A percentile compares a stretch with the other conserved stretches of the same genome.
Evolutionary conservation across 305 asterid species (phyloP).

Genomic region (Fraxinus dipetala): DNA sequence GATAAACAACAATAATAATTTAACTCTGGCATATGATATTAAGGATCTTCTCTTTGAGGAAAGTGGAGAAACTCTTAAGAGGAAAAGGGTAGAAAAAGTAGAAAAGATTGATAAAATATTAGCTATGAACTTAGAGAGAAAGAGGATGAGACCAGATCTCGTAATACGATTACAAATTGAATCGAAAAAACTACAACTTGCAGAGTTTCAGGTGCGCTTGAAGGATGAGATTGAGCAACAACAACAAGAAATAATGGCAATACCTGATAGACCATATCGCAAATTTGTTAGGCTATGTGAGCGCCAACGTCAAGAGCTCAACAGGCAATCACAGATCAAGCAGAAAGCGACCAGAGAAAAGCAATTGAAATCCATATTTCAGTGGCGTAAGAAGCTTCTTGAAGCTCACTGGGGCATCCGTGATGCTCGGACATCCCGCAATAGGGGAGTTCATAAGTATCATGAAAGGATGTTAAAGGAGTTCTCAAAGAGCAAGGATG

Average conservation of each 20-base stretch:
- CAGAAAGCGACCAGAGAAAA: conserved; percentile 84
- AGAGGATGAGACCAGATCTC: conserved; percentile 89
- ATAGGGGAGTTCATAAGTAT: conserved; percentile 97
- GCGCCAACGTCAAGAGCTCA: conserved; percentile 91
- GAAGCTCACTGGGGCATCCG: conserved; percentile 98
- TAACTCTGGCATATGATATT: conserved; percentile 70
- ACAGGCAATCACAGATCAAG: conserved; percentile 84
- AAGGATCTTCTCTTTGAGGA: conserved; percentile 67
- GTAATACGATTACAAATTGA: conserved; percentile 82
- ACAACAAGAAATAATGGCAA: conserved; percentile 91
- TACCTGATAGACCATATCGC: conserved; percentile 96
- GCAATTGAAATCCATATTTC: conserved; percentile 88
- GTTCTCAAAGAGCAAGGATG: conserved; percentile 93
- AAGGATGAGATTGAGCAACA: conserved; percentile 93
- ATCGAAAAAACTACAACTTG: conserved; percentile 83
- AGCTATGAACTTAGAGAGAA: conserved; percentile 88
- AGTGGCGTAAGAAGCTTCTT: conserved; percentile 99
- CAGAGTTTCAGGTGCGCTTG: conserved; percentile 79
- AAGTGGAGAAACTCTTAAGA: conserved; percentile 54
- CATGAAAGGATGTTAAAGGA: conserved; percentile 97
- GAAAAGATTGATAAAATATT: conserved; percentile 67
- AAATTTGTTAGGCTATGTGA: conserved; percentile 92
- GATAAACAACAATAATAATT: conserved; percentile 70
- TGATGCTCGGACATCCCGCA: conserved; percentile 96
- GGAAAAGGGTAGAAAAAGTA: conserved; percentile 59